These are phyloP conservation scores for Paramecium primaurelia DNA, from an alignment of 73 alveolate species.

Conservation along the genomic window DNA sequence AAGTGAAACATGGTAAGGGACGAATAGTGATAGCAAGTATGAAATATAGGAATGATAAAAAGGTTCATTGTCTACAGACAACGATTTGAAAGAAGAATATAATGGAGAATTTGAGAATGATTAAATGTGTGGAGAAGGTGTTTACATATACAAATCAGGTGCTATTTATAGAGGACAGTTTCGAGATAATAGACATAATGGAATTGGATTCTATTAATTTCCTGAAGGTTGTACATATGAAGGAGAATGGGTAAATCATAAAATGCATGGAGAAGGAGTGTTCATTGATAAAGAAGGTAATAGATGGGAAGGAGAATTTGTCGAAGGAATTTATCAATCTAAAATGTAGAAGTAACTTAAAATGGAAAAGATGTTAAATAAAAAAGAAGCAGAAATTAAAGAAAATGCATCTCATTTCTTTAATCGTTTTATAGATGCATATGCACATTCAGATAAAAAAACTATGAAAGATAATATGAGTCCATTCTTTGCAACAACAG, in stretches of 20 bases:
- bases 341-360: slow-evolving; percentile 82
- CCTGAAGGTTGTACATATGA: slow-evolving; percentile 90
- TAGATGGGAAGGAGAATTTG: slow-evolving; percentile 91
- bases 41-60: neutral
- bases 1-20: slow-evolving; percentile 88
- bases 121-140: slow-evolving; percentile 92
- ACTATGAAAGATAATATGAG: slow-evolving; percentile 85
- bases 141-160: slow-evolving; percentile 83
- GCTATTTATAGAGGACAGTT: slow-evolving; percentile 89
- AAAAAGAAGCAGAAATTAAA: slow-evolving; percentile 68
- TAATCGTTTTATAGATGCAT: slow-evolving; percentile 72
- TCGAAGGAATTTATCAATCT: slow-evolving; percentile 83
- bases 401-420: slow-evolving; percentile 72
- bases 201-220: slow-evolving; percentile 68
- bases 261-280: slow-evolving; percentile 90
- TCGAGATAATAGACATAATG: slow-evolving; percentile 80
- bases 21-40: slow-evolving; percentile 45
- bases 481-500: slow-evolving; percentile 80
- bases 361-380: slow-evolving; percentile 79
- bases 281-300: slow-evolving; percentile 83
- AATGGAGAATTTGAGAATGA: slow-evolving; percentile 92
- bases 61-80: slow-evolving; percentile 59
- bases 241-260: slow-evolving; percentile 91
- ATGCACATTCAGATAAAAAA: slow-evolving; percentile 82
- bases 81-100: slow-evolving; percentile 74